Evolutionary conservation across 495 filamentous ascomycete species (phyloP), one percentile per base, ranked within the genome.

Genomic region (Penicillium turbatum): DNA sequence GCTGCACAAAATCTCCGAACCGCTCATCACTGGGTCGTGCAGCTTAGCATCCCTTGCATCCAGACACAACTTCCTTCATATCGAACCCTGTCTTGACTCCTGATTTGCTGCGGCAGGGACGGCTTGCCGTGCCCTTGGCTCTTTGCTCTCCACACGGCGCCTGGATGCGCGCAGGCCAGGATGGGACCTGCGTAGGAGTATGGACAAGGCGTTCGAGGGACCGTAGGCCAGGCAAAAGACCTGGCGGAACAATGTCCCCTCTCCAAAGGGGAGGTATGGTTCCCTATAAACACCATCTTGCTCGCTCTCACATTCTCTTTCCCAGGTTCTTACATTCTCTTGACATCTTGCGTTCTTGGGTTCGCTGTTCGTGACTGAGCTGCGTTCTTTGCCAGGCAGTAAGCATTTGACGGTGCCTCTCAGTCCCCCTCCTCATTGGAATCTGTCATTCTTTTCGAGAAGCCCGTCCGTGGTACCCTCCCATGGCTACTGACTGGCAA

Each of bases 271-370:
- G 64, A 73, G 63, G 54, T 69, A 67, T 63, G 69, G 60, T 67
- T 66, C 60, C 68, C 67, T 77, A 79, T 79, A 76, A 76, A 76
- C 73, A 75, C 63, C 69, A 72, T 73, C 68, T 54, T 65, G 62
- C 61, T 71, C 73, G 73, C 75, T 77, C 68, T 65, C 70, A 78
- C 80, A 82, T 82, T 82, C 79, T 79, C 76, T 80, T 76, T 71
- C 67, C 55, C 70, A 78, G 74, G 74, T 67, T 71, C 68, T 72
- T 66, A 74, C 67, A 70, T 73, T 78, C 71, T 76, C 73, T 68
- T 71, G 64, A 57, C 62, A 53, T 66, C 59, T 57, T 68, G 63
- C 72, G 72, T 74, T 68, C 66, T 71, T 40, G 65, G 61, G 56
- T 59, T 58, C 54, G 51, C 34, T 56, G 59, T 68, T 67, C 68